Conservation (phyloP, 257 asterid genomes). For the Solanum corneliomulleri region DNA sequence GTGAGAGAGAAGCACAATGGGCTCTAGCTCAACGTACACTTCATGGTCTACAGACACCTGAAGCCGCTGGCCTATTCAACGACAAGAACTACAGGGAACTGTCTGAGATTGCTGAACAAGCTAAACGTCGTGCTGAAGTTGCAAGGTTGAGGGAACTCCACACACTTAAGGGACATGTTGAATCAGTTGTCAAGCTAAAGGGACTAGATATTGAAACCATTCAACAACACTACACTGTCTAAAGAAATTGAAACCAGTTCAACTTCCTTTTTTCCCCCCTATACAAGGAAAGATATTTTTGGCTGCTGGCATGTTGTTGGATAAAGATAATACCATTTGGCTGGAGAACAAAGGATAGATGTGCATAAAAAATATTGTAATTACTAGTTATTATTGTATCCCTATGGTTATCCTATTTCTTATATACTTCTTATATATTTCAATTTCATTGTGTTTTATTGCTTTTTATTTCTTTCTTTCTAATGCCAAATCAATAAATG, state of each 20-base stretch:
- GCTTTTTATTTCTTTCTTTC: background rate
- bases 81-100: constrained; percentile 39
- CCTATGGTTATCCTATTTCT: background rate
- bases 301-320: background rate
- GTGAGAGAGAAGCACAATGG: constrained; percentile 87
- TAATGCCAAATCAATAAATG: background rate
- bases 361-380: background rate
- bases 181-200: constrained; percentile 62
- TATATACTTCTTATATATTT: background rate
- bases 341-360: background rate
- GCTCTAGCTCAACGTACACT: constrained; percentile 74
- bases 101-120: constrained; percentile 67
- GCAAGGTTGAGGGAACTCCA: constrained; percentile 77
- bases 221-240: constrained; percentile 57
- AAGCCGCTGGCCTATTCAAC: constrained; percentile 1
- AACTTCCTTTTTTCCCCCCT: background rate
- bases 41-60: constrained; percentile 50
- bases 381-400: background rate
- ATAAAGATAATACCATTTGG: background rate
- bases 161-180: constrained; percentile 79
- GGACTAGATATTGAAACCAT: constrained; percentile 60
- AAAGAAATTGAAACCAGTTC: background rate
- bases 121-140: constrained; percentile 69
- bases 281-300: background rate
- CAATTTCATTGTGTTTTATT: background rate